These are phyloP conservation scores for Fusarium decemcellulare DNA, from an alignment of 2,329 filamentous ascomycete species.

Conservation along the genomic window DNA sequence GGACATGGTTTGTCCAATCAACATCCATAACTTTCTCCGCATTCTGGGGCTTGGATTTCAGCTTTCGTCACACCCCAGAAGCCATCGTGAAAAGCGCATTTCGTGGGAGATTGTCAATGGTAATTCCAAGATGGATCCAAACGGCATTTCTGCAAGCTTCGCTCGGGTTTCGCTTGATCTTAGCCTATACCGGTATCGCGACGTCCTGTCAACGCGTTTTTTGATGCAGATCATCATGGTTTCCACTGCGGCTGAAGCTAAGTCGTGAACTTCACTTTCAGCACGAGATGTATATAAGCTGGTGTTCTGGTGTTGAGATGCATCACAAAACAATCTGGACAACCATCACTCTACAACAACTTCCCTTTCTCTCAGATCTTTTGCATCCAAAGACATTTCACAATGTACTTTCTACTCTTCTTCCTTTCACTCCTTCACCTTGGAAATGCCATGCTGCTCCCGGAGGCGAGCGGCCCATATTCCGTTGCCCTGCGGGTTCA, in stretches of 20 bases:
- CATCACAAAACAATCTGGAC: not conserved
- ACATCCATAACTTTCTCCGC: not conserved
- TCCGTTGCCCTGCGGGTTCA: constrained; percentile 45
- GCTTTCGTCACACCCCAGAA: constrained; percentile 3
- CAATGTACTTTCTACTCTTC: constrained; percentile 38
- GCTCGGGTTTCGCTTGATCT: constrained; percentile 26
- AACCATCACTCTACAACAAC: not conserved
- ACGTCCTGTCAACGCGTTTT: not conserved
- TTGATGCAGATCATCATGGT: not conserved
- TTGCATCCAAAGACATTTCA: not conserved
- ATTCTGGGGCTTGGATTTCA: not conserved
- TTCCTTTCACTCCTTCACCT: constrained; percentile 29
- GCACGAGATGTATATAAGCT: constrained; percentile 9
- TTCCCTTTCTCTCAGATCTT: not conserved
- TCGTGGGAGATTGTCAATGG: not conserved
- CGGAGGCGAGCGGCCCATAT: constrained; percentile 49
- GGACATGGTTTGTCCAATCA: constrained; percentile 2
- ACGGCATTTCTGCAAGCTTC: not conserved
- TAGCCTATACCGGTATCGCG: constrained; percentile 8
- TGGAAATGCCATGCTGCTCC: constrained; percentile 44
- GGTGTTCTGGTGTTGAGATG: not conserved
- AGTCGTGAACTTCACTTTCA: not conserved
- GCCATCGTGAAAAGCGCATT: no score
- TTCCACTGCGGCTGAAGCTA: not conserved
- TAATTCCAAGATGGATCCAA: not conserved